phyloP scores from a whole-genome alignment of 768 basidiomycete species.

The Leccinum fibrillosum region DNA sequence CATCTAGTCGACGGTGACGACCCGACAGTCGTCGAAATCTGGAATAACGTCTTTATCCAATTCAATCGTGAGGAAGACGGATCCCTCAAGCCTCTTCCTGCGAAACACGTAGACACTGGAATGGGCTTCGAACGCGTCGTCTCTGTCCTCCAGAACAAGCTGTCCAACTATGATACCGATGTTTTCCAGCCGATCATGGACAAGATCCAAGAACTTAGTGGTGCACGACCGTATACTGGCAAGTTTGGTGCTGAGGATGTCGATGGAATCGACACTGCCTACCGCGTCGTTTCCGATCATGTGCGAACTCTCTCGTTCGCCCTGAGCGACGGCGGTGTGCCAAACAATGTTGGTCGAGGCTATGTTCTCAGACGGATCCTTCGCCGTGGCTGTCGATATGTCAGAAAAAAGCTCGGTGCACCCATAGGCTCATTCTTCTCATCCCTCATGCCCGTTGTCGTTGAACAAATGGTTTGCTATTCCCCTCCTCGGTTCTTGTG shows the following conservation, averaged over 20 bases:
- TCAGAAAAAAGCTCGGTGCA: conserved; percentile 90
- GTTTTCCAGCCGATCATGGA: conserved; percentile 87
- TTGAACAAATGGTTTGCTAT: conserved; percentile 76
- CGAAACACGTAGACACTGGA: conserved; percentile 96
- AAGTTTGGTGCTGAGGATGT: conserved; percentile 93
- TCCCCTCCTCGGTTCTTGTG: not conserved
- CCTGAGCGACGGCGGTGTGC: conserved; percentile 93
- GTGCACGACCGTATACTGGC: conserved; percentile 83
- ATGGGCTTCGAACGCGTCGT: conserved; percentile 99
- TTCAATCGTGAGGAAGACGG: conserved; percentile 95
- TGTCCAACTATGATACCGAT: conserved; percentile 98
- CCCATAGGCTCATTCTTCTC: conserved; percentile 96
- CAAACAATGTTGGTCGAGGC: conserved; percentile 93
- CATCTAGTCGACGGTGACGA: conserved; percentile 94
- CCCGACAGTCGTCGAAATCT: conserved; percentile 95
- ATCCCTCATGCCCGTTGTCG: conserved; percentile 81
- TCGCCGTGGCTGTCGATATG: conserved; percentile 91
- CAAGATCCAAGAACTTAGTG: conserved; percentile 84
- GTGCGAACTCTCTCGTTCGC: conserved; percentile 94
- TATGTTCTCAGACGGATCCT: conserved; percentile 96
- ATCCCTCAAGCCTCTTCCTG: conserved; percentile 74
- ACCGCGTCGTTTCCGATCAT: conserved; percentile 96
- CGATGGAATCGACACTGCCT: conserved; percentile 96
- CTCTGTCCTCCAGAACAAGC: conserved; percentile 84
- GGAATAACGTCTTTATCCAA: conserved; percentile 99